These are phyloP conservation scores for Psidium guajava DNA, from an alignment of 345 rosid genomes.

Conservation along the genomic window DNA sequence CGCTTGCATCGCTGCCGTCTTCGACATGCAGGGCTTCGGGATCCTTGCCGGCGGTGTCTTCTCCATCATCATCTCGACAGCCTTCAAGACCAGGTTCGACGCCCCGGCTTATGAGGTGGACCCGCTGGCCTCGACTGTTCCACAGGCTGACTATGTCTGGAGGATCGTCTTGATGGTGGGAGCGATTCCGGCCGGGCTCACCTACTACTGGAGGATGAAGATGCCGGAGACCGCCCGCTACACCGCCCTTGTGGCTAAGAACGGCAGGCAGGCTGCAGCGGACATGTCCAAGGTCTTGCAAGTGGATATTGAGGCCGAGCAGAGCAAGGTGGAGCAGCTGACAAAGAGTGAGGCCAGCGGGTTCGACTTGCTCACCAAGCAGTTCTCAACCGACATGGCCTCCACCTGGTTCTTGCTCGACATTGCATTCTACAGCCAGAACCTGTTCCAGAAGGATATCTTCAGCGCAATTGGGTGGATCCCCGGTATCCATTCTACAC, in stretches of 20 bases:
- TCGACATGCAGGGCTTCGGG: not conserved
- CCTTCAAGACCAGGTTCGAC: not conserved
- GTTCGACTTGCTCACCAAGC: not conserved
- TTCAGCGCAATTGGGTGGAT: not conserved
- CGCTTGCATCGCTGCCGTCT: not conserved
- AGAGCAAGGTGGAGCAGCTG: not conserved
- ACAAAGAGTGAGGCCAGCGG: not conserved
- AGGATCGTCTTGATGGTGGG: not conserved
- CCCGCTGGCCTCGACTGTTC: not conserved
- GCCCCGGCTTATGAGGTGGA: not conserved
- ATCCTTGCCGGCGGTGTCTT: not conserved
- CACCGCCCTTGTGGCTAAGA: not conserved
- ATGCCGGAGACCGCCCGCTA: not conserved
- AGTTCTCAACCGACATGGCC: not conserved
- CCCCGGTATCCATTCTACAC: too few relatives aligned
- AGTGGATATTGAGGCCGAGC: not conserved
- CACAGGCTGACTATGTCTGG: not conserved
- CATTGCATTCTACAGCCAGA: not conserved
- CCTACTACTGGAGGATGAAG: not conserved
- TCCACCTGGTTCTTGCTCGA: not conserved
- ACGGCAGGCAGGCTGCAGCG: not conserved
- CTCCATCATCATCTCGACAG: not conserved
- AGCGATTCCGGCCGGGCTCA: not conserved
- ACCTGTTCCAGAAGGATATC: not conserved
- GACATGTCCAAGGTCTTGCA: not conserved